Evolutionary conservation across 2,329 filamentous ascomycete species (phyloP).

Genomic region (Neonectria hederae): DNA sequence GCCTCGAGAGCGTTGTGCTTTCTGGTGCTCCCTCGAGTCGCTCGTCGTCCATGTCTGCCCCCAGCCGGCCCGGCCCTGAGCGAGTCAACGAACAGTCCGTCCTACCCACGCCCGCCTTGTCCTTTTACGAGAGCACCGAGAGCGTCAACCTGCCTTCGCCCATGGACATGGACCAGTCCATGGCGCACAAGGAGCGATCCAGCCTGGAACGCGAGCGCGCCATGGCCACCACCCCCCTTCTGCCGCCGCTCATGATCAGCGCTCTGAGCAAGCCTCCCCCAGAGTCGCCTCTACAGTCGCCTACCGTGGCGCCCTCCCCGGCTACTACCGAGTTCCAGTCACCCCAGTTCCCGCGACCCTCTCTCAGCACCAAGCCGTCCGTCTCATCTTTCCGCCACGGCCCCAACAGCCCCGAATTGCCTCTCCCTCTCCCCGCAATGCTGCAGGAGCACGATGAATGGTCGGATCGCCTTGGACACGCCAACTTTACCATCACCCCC

Average conservation of each 20-base stretch:
- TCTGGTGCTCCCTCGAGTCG: constrained; percentile 77
- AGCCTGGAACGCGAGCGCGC: constrained; percentile 67
- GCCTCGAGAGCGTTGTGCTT: constrained; percentile 76
- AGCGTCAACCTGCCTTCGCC: constrained; percentile 61
- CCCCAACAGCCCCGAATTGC: constrained; percentile 67
- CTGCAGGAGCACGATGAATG: constrained; percentile 80
- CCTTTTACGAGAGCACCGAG: constrained; percentile 68
- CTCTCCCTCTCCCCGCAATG: constrained; percentile 69
- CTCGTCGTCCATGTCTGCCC: constrained; percentile 79
- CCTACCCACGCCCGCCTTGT: constrained; percentile 70
- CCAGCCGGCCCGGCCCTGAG: constrained; percentile 58
- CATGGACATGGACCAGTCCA: constrained; percentile 46
- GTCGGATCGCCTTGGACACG: constrained; percentile 87
- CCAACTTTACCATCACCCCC: constrained; percentile 89
- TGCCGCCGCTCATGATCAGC: constrained; percentile 81
- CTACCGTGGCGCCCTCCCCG: constrained; percentile 71
- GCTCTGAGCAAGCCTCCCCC: constrained; percentile 64
- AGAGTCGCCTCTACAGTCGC: constrained; percentile 87
- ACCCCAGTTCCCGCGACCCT: constrained; percentile 58
- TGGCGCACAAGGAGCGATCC: constrained; percentile 49
- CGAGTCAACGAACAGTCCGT: constrained; percentile 61
- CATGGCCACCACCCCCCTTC: constrained; percentile 80
- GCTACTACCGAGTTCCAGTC: constrained; percentile 51
- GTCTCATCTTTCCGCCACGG: constrained; percentile 75
- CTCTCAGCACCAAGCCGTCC: constrained; percentile 81